Evolutionary conservation across 257 asterid genomes (phyloP).

Genomic region (Capsicum rhomboideum): DNA sequence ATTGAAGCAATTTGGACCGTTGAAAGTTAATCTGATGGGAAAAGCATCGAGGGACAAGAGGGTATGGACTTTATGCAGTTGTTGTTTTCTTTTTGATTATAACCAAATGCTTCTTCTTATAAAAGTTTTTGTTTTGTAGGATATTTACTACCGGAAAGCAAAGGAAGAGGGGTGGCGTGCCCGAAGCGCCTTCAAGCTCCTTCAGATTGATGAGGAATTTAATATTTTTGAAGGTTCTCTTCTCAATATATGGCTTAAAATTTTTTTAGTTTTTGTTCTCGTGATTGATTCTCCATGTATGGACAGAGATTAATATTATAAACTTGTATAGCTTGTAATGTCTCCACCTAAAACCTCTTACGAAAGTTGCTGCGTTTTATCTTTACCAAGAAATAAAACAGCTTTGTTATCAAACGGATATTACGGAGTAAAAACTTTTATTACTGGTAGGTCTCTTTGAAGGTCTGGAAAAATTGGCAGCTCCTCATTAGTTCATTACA

Average conservation of each 20-base stretch:
- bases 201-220: slow-evolving; percentile 94
- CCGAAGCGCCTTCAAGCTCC: slow-evolving; percentile 97
- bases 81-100: not conserved
- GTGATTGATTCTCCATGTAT: not conserved
- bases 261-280: not conserved
- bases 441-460: not conserved
- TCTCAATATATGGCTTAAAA: not conserved
- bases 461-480: not conserved
- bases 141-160: slow-evolving; percentile 94
- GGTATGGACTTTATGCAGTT: slow-evolving; percentile 22
- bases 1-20: not conserved
- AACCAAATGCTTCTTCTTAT: not conserved
- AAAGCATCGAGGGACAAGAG: slow-evolving; percentile 96
- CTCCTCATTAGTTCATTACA: not conserved
- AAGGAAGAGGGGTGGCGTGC: slow-evolving; percentile 99
- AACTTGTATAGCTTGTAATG: not conserved
- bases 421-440: not conserved
- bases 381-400: not conserved
- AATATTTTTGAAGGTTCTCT: slow-evolving; percentile 79
- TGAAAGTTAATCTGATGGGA: slow-evolving; percentile 40
- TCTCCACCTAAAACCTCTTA: not conserved
- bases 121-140: slow-evolving; percentile 34
- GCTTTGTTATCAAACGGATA: not conserved
- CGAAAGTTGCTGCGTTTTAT: not conserved
- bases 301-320: not conserved